These are phyloP conservation scores for Suillus subluteus DNA, from an alignment of 768 basidiomycete species.

Conservation along the genomic window DNA sequence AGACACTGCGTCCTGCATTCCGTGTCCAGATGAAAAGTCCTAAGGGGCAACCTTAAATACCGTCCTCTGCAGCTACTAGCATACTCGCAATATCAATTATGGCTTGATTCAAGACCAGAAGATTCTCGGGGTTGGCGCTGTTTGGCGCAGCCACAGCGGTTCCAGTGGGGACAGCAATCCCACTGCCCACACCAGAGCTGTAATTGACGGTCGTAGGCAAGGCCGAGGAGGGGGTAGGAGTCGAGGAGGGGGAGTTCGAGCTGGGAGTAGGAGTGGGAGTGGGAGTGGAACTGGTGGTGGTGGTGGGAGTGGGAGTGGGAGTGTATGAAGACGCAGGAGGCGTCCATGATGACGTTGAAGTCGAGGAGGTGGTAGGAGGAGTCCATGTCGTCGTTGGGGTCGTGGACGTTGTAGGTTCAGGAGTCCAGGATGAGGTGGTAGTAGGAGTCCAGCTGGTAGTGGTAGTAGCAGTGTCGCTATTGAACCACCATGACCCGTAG, in stretches of 20 bases:
- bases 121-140: conserved; percentile 35
- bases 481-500: conserved; percentile 63
- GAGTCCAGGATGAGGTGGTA: conserved; percentile 22
- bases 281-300: conserved; percentile 15
- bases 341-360: conserved; percentile 28
- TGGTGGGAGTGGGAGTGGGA: conserved; percentile 30
- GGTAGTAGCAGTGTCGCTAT: conserved; percentile 38
- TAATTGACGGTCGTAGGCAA: conserved; percentile 25
- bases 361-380: conserved; percentile 22
- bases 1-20: background rate
- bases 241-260: conserved; percentile 14
- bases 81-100: conserved; percentile 37
- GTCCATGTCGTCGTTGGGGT: conserved; percentile 11
- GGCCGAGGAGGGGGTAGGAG: conserved; percentile 26
- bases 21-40: conserved; percentile 6
- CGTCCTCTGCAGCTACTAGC: conserved; percentile 16
- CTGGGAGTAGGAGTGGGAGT: conserved; percentile 32
- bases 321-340: conserved; percentile 19
- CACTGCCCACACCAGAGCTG: conserved; percentile 26
- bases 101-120: conserved; percentile 38
- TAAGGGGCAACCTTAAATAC: conserved; percentile 2
- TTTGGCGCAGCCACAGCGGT: conserved; percentile 35
- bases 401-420: conserved; percentile 18
- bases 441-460: conserved; percentile 29
- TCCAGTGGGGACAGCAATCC: conserved; percentile 29